Conservation (phyloP, 208 protist genomes). For the Trichomonas gallinae region DNA sequence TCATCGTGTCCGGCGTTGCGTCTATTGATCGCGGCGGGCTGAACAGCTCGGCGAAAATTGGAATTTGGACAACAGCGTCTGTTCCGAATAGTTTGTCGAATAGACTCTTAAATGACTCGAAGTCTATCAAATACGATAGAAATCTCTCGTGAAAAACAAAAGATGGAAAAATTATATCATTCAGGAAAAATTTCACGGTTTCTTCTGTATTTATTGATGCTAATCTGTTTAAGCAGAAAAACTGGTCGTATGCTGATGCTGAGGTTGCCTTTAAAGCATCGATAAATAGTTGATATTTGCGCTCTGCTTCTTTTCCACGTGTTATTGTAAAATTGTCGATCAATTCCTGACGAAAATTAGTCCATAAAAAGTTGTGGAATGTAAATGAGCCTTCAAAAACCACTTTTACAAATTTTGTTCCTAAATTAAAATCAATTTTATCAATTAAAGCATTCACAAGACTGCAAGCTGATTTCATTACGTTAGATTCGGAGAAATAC, state of each 20-base stretch:
- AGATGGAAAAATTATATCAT: neutral
- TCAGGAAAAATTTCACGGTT: neutral
- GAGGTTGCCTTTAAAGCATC: neutral
- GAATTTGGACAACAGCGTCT: neutral
- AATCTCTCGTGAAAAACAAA: neutral
- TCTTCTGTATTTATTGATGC: neutral
- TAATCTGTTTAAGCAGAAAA: neutral
- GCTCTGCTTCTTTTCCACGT: neutral
- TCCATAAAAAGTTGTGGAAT: neutral
- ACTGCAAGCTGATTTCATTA: neutral
- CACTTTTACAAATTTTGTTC: neutral
- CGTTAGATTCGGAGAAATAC: neutral
- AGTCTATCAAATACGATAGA: neutral
- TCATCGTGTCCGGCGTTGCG: neutral
- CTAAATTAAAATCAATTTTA: neutral
- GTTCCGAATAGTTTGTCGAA: neutral
- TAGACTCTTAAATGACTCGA: neutral
- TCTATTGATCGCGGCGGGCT: neutral
- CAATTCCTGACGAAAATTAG: neutral
- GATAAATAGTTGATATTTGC: neutral
- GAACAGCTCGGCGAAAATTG: neutral
- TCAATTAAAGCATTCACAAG: neutral
- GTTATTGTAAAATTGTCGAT: neutral
- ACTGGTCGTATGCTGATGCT: neutral
- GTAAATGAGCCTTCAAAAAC: neutral